Percentiles rank a stretch among this genome's conserved stretches.
Evolutionary conservation across 148 eudicot species (phyloP).

Genomic region (Nepenthes gracilis): DNA sequence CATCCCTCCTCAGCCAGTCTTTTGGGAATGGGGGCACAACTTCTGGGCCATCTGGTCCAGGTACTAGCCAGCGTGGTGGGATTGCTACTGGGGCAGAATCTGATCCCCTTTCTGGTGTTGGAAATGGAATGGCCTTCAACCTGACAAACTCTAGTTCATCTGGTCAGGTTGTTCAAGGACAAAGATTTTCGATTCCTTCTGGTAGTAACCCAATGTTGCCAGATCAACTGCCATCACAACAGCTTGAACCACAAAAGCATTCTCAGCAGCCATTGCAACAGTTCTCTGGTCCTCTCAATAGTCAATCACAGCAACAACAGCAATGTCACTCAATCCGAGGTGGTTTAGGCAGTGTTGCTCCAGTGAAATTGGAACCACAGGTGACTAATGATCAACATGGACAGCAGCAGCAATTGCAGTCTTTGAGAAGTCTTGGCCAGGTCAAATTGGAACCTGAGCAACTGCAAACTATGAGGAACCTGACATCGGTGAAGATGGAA

Average conservation of each 20-base stretch:
- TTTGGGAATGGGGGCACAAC: slow-evolving; percentile 51
- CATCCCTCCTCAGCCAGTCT: slow-evolving; percentile 67
- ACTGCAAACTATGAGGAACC: slow-evolving; percentile 48
- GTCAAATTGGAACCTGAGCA: slow-evolving; percentile 75
- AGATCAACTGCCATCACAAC: slow-evolving; percentile 55
- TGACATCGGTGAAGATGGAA: slow-evolving; percentile 61
- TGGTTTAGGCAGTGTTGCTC: slow-evolving; percentile 43
- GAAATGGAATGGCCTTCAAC: slow-evolving; percentile 58
- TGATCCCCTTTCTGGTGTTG: slow-evolving; percentile 49
- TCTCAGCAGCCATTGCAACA: slow-evolving; percentile 58
- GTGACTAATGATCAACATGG: slow-evolving; percentile 36
- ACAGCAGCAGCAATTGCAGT: slow-evolving; percentile 27
- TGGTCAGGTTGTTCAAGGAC: slow-evolving; percentile 38
- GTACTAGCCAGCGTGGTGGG: slow-evolving; percentile 33
- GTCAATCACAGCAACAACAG: slow-evolving; percentile 39
- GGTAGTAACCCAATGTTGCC: slow-evolving; percentile 40
- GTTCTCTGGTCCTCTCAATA: slow-evolving; percentile 20
- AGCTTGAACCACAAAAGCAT: slow-evolving; percentile 33
- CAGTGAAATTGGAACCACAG: slow-evolving; percentile 57
- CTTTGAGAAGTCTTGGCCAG: slow-evolving; percentile 43
- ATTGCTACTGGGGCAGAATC: slow-evolving; percentile 62
- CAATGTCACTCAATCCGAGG: slow-evolving; percentile 45
- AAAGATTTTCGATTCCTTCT: slow-evolving; percentile 25
- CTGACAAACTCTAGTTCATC: slow-evolving; percentile 36
- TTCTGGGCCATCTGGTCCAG: slow-evolving; percentile 40